These are phyloP conservation scores for Drechslerella stenobrocha DNA, from an alignment of 2,329 filamentous ascomycete genomes.

Conservation along the genomic window DNA sequence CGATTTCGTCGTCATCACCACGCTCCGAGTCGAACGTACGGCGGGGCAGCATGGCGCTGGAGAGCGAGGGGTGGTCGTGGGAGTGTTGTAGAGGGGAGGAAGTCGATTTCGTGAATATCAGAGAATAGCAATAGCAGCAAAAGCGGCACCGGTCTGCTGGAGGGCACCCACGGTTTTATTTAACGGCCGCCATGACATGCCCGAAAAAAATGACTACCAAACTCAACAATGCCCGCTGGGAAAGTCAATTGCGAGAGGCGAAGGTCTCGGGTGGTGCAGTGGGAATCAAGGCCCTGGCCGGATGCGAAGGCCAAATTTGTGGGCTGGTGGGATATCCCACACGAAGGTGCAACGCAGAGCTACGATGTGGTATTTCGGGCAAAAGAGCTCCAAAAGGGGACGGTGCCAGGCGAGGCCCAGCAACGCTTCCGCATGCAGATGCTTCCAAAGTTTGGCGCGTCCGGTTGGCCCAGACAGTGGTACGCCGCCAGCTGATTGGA, in stretches of 20 bases:
- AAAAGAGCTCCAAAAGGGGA: slow-evolving; percentile 17
- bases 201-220: slow-evolving; percentile 23
- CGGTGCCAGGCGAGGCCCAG: slow-evolving; percentile 34
- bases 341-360: slow-evolving; percentile 28
- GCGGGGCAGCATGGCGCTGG: slow-evolving; percentile 36
- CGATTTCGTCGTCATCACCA: slow-evolving; percentile 27
- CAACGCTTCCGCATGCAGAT: slow-evolving; percentile 39
- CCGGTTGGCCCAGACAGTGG: slow-evolving; percentile 9
- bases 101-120: background rate
- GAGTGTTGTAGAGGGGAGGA: slow-evolving; percentile 6
- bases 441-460: slow-evolving; percentile 32
- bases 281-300: slow-evolving; percentile 39
- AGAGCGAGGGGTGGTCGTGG: slow-evolving; percentile 14
- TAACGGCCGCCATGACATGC: slow-evolving; percentile 29
- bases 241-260: slow-evolving; percentile 28
- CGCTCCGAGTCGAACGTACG: slow-evolving; percentile 41
- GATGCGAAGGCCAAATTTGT: slow-evolving; percentile 43
- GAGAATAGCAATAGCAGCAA: background rate
- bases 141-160: slow-evolving; percentile 11
- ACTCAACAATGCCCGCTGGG: slow-evolving; percentile 5
- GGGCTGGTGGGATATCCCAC: slow-evolving; percentile 40
- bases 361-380: slow-evolving; percentile 45
- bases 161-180: slow-evolving; percentile 32
- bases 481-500: slow-evolving; percentile 21
- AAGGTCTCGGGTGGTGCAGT: slow-evolving; percentile 35